These are phyloP conservation scores for Leptographium galeiforme DNA, from an alignment of 2,329 filamentous ascomycete species.

Conservation along the genomic window DNA sequence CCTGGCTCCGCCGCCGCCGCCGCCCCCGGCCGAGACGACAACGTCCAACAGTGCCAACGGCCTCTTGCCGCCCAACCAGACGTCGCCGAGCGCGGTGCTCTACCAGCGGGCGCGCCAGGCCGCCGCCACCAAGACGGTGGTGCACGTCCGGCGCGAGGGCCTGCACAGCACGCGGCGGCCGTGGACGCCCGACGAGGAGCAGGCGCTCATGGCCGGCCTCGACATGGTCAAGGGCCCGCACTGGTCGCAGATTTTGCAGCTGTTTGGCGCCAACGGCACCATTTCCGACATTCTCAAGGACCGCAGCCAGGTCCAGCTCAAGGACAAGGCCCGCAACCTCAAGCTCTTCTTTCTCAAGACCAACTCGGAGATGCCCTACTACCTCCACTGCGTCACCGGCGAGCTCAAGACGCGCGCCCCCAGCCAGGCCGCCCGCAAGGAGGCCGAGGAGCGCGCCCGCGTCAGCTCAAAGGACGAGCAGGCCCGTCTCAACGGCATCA, in stretches of 20 bases:
- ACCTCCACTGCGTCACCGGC: constrained; percentile 75
- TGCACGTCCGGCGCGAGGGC: constrained; percentile 41
- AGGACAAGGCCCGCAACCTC: constrained; percentile 81
- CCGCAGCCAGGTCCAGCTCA: constrained; percentile 79
- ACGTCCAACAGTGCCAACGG: constrained; percentile 14
- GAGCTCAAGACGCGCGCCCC: constrained; percentile 79
- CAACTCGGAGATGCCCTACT: constrained; percentile 79
- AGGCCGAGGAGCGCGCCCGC: constrained; percentile 50
- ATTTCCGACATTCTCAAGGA: constrained; percentile 77
- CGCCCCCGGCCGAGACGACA: constrained; percentile 1
- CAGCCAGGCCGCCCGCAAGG: constrained; percentile 55
- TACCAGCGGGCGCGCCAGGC: constrained; percentile 48
- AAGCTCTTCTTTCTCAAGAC: constrained; percentile 89
- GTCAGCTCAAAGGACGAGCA: constrained; percentile 46
- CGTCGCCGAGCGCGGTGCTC: constrained; percentile 37
- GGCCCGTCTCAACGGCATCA: constrained; percentile 45
- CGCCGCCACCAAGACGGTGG: constrained; percentile 41
- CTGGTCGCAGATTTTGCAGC: constrained; percentile 79
- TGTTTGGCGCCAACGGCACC: constrained; percentile 69
- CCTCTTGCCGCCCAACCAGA: constrained; percentile 40
- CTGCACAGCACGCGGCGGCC: constrained; percentile 55
- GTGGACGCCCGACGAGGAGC: constrained; percentile 82
- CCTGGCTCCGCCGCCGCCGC: background rate
- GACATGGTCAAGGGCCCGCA: constrained; percentile 83
- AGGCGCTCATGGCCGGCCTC: constrained; percentile 75